Evolutionary conservation across 2,329 filamentous ascomycete species (phyloP), one percentile per base, ranked within the genome.

Genomic region (Eutypella sp.): DNA sequence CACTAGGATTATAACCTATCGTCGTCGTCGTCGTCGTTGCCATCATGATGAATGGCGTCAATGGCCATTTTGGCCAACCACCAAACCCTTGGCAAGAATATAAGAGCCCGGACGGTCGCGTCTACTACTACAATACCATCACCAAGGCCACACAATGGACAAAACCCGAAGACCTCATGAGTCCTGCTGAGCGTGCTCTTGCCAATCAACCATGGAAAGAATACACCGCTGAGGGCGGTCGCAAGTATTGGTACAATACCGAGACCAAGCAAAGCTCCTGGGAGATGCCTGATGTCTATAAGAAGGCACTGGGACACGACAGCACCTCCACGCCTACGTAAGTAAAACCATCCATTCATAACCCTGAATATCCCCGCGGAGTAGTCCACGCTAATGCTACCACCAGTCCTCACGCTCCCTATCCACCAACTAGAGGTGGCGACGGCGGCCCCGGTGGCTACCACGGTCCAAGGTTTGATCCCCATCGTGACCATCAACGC

Each of bases 231-330:
- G 83, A 90, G 51, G 87, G 89, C 53, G 93, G 92, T 40, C 83
- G 85, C 58, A 89, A 92, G 63, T 99, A 99, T 69, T 99, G 90
- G 87, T 92, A 91, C 67, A 93, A 99, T 67, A 87, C 84, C 27
- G 86, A 95, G 67, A 91, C 88, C 38, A 91, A 92, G 68, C 80
- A 90, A 70, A 97, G 90, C 65, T 89, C 87, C 25, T 99, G 93
- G 93, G 86, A 91, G 60, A 91, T 96, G 78, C 93, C 93, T 46
- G 87, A 89, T 45, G 81, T 72, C 51, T 91, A 91, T 69, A 89
- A 87, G 62, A 77, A 78, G 57, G 87, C 88, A 49, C 73, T 91
- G 47, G 84, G 84, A 42, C 78, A 81, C 52, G 73, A 74, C 34
- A 65, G 61, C 39, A 66, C 74, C 3, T 63, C 66, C 11, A 69